These are phyloP conservation scores for Obelidium mucronatum DNA, from an alignment of 192 early-diverging fungal genomes.

Conservation along the genomic window DNA sequence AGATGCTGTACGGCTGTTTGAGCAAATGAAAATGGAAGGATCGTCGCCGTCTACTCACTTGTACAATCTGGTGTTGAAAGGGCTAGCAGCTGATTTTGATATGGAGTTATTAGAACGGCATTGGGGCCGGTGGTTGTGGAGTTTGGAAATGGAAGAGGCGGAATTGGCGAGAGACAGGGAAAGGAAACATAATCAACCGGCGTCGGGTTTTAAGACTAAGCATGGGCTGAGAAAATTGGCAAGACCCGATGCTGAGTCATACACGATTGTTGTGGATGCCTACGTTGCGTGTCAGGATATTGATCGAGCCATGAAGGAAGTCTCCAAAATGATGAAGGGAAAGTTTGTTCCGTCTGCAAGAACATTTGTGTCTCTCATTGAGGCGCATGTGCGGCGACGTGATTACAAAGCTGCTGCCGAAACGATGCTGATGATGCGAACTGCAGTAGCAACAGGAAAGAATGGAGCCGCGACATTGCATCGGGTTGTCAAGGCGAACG, in stretches of 20 bases:
- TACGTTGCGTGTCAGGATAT: slow-evolving; percentile 33
- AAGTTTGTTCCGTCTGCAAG: background rate
- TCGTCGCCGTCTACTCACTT: background rate
- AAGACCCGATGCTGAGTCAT: slow-evolving; percentile 33
- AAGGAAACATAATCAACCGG: background rate
- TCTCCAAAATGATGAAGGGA: slow-evolving; percentile 32
- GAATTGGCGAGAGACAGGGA: background rate
- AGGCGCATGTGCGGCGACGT: slow-evolving; percentile 24
- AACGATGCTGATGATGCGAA: slow-evolving; percentile 36
- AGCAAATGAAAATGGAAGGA: slow-evolving; percentile 34
- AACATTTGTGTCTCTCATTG: slow-evolving; percentile 20
- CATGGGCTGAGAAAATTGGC: background rate
- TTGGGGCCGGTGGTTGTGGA: slow-evolving; percentile 32
- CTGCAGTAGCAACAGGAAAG: background rate
- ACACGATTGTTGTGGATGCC: slow-evolving; percentile 39
- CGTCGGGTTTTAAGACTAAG: background rate
- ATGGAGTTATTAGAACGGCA: slow-evolving; percentile 22
- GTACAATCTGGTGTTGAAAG: slow-evolving; percentile 43
- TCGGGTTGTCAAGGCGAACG: slow-evolving; percentile 16
- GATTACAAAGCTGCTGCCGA: slow-evolving; percentile 28
- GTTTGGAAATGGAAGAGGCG: slow-evolving; percentile 14
- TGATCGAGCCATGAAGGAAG: slow-evolving; percentile 21
- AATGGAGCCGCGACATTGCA: background rate
- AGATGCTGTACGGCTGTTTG: slow-evolving; percentile 42
- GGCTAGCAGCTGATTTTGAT: slow-evolving; percentile 32